Evolutionary conservation across 257 asterid species (phyloP).

Genomic region (Solanum sejunctum): DNA sequence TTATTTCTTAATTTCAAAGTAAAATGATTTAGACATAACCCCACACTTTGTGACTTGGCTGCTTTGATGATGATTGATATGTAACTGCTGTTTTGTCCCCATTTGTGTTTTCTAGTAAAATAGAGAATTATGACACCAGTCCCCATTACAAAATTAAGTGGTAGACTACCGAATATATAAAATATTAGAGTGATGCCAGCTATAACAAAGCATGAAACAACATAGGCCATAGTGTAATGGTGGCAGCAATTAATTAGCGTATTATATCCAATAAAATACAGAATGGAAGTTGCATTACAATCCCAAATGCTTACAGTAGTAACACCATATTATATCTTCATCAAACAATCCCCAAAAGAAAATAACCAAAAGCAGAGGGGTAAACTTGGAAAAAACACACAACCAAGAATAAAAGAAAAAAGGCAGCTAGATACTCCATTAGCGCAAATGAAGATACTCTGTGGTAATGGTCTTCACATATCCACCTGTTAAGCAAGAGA

Average conservation of each 20-base stretch:
- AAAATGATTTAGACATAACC: not conserved
- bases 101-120: not conserved
- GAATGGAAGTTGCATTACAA: not conserved
- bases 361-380: not conserved
- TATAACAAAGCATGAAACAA: not conserved
- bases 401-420: not conserved
- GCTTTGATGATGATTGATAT: not conserved
- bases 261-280: not conserved
- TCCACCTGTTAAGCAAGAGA: not conserved
- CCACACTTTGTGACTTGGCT: not conserved
- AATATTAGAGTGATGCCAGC: not conserved
- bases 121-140: not conserved
- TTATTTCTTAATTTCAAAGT: not conserved
- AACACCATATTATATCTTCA: not conserved
- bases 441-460: not conserved
- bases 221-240: not conserved
- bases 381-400: not conserved
- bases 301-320: not conserved
- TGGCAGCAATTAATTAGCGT: no score
- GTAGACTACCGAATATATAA: not conserved
- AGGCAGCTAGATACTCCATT: not conserved
- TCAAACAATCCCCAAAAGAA: not conserved
- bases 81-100: not conserved
- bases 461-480: not conserved
- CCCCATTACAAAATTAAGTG: not conserved